A percentile compares a stretch with the other conserved stretches of the same genome.
Conservation (phyloP, 2,329 filamentous ascomycete species). For the Furcasterigmium sp. region DNA sequence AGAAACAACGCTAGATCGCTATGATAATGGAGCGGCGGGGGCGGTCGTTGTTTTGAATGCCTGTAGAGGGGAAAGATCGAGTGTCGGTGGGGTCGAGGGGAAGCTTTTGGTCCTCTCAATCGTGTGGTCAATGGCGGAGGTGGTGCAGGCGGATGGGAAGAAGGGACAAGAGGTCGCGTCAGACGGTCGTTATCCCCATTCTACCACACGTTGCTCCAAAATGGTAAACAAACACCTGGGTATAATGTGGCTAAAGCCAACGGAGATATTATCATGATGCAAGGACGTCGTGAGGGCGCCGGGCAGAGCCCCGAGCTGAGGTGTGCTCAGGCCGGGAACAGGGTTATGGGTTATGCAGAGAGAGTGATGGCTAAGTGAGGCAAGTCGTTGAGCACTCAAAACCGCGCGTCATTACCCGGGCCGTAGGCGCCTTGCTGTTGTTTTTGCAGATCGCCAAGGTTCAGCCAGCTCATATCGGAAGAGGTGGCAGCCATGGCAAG, state of each 20-base stretch:
- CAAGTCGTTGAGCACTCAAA: not conserved
- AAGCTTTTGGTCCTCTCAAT: slow-evolving; percentile 12
- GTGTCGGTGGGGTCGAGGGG: not conserved
- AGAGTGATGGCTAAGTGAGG: slow-evolving; percentile 5
- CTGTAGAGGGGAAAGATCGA: not conserved
- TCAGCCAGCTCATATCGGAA: slow-evolving; percentile 77
- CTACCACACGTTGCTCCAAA: slow-evolving; percentile 13
- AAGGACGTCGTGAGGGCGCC: slow-evolving; percentile 11
- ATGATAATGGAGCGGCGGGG: not conserved
- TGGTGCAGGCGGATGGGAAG: not conserved
- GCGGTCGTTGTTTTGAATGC: not conserved
- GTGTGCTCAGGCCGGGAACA: slow-evolving; percentile 3
- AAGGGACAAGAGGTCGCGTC: too few species aligned
- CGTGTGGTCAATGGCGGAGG: slow-evolving; percentile 12
- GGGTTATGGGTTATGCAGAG: slow-evolving; percentile 5
- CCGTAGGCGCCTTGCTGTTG: slow-evolving; percentile 7
- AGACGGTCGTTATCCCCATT: slow-evolving; percentile 1
- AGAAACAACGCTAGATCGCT: slow-evolving; percentile 2
- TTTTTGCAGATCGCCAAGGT: slow-evolving; percentile 49
- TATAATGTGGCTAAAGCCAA: slow-evolving; percentile 14
- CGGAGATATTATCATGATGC: slow-evolving; percentile 12
- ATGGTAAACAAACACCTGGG: slow-evolving; percentile 12
- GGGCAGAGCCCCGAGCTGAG: slow-evolving; percentile 1
- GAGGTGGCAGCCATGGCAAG: slow-evolving; percentile 43
- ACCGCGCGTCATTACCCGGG: not conserved